Percentiles rank a stretch among this genome's conserved stretches.
Conservation (phyloP, 176 grass and related monocot species). For the Aegilops tauschii region DNA sequence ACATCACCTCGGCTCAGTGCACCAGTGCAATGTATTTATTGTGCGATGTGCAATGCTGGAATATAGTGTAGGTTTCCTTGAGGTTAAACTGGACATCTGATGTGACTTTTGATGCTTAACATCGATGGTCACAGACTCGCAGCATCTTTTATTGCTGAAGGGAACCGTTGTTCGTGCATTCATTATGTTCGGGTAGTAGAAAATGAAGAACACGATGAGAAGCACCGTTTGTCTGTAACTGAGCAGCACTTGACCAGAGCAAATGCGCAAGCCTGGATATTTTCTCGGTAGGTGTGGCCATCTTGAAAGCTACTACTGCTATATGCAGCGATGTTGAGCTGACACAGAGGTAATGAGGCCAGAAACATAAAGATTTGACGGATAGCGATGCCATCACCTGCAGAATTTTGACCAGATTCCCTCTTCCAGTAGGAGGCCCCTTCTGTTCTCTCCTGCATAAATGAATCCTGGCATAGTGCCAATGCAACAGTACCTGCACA, state of each 20-base stretch:
- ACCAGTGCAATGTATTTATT: neutral
- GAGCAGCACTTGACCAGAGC: neutral
- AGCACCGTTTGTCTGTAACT: neutral
- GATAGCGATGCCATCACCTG: constrained; percentile 21
- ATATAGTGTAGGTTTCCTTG: neutral
- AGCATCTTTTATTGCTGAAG: neutral
- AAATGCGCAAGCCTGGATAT: neutral
- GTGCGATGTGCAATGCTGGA: neutral
- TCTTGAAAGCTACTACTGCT: neutral
- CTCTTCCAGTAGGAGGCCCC: constrained; percentile 22
- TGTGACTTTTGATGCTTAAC: neutral
- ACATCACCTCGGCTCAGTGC: neutral
- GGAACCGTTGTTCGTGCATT: neutral
- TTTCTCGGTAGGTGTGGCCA: neutral
- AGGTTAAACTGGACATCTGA: neutral
- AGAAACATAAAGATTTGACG: constrained; percentile 9
- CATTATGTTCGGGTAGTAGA: neutral
- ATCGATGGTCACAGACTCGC: neutral
- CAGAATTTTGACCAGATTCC: constrained; percentile 49
- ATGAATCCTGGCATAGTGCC: constrained; percentile 33
- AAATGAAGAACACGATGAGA: neutral
- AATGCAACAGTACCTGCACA: constrained; percentile 24
- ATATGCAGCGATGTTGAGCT: neutral
- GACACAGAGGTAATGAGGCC: constrained; percentile 6
- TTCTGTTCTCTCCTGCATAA: constrained; percentile 26